These are phyloP conservation scores for Paracoccidioides brasiliensis DNA, from an alignment of 2,329 filamentous ascomycete genomes.

Conservation along the genomic window DNA sequence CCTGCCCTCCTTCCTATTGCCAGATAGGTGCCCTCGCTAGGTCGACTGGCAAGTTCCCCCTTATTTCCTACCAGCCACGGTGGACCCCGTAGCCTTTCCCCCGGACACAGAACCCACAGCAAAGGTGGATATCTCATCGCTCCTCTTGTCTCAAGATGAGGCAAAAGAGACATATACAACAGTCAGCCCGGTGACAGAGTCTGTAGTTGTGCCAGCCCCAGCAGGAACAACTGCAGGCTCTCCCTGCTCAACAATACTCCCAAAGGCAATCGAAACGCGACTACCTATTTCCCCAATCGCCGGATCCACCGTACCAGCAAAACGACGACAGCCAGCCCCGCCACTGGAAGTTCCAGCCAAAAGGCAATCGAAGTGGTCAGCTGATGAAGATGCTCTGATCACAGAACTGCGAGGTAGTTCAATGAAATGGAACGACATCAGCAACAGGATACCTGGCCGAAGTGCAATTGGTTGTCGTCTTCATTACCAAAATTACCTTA, in stretches of 20 bases:
- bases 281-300: constrained; percentile 22
- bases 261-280: constrained; percentile 15
- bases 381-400: constrained; percentile 79
- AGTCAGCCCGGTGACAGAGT: constrained; percentile 1
- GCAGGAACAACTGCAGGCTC: background rate
- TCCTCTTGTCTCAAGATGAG: constrained; percentile 12
- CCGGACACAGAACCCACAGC: constrained; percentile 6
- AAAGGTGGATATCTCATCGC: constrained; percentile 15
- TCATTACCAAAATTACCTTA: constrained; percentile 95
- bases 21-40: background rate
- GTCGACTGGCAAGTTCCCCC: background rate
- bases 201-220: background rate
- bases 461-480: constrained; percentile 89
- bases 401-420: constrained; percentile 79
- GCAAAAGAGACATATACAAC: constrained; percentile 8
- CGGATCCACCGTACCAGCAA: constrained; percentile 20
- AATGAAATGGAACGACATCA: constrained; percentile 99
- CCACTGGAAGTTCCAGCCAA: constrained; percentile 50
- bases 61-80: background rate
- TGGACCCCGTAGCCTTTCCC: background rate
- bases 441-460: constrained; percentile 73
- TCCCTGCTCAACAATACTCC: background rate
- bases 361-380: constrained; percentile 93
- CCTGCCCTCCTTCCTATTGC: background rate
- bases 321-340: constrained; percentile 35